These are phyloP conservation scores for Xylaria telfairii DNA, from an alignment of 495 filamentous ascomycete species.

Conservation along the genomic window DNA sequence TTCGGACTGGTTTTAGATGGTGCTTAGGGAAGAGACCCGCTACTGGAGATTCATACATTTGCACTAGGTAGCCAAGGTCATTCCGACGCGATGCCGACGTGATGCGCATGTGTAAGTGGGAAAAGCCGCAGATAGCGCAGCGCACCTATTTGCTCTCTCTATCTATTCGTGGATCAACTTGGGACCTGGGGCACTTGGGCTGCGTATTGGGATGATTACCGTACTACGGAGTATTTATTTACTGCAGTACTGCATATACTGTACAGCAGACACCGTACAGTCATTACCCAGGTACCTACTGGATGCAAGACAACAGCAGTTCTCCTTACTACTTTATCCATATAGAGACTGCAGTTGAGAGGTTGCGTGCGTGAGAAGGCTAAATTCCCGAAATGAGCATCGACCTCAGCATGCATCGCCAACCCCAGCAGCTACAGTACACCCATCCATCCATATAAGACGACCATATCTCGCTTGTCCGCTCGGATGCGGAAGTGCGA, in stretches of 20 bases:
- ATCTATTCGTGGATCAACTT: neutral
- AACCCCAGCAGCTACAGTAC: neutral
- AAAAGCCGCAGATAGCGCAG: constrained; percentile 10
- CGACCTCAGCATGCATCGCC: neutral
- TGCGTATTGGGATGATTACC: neutral
- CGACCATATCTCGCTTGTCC: neutral
- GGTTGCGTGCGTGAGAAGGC: neutral
- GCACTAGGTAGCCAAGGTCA: neutral
- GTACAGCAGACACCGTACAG: neutral
- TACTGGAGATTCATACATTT: neutral
- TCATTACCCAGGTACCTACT: too few species aligned
- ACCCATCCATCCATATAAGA: neutral
- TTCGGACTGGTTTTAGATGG: neutral
- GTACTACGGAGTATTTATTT: neutral
- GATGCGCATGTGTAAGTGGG: constrained; percentile 1
- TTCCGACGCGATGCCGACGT: neutral
- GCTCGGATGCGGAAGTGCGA: neutral
- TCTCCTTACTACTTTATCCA: neutral
- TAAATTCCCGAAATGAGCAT: constrained; percentile 11
- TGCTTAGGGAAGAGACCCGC: too few species aligned
- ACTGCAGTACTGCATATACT: neutral
- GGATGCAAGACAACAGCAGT: too few species aligned
- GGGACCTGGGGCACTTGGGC: too few species aligned
- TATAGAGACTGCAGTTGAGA: neutral
- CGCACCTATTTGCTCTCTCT: neutral